phyloP scores from a whole-genome alignment of 352 stramenopile species.

The Blastocystis sp. region DNA sequence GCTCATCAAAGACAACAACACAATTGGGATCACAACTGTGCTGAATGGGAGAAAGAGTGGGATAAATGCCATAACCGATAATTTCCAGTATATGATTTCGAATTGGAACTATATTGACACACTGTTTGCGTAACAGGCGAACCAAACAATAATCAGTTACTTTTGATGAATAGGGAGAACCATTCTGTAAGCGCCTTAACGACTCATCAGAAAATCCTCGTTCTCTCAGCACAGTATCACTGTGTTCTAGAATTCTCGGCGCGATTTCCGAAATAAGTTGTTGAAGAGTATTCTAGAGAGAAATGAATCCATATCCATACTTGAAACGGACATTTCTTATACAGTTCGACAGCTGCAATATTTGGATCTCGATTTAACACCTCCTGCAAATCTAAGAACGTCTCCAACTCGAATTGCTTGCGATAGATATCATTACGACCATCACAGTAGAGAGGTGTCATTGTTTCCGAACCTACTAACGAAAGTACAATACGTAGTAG shows the following conservation, averaged over 20 bases:
- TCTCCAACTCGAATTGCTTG: not conserved
- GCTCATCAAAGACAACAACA: not conserved
- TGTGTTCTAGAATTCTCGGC: not conserved
- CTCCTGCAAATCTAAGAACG: not conserved
- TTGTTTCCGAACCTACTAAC: too few species aligned
- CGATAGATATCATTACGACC: not conserved
- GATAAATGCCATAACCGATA: slow-evolving; percentile 12
- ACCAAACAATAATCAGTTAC: not conserved
- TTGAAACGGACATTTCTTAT: too few species aligned
- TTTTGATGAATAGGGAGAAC: not conserved
- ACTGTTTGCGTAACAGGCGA: slow-evolving; percentile 6
- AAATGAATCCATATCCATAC: too few species aligned
- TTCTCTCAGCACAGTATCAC: not conserved
- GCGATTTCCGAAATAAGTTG: too few species aligned
- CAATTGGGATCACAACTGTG: slow-evolving; percentile 25
- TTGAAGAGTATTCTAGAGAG: too few species aligned
- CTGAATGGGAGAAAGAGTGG: not conserved
- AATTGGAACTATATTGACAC: not conserved
- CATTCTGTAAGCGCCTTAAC: not conserved
- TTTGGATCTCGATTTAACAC: not conserved
- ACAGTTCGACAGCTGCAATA: too few species aligned
- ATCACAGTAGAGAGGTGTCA: too few species aligned
- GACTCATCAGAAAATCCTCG: not conserved
- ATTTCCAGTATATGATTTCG: not conserved
- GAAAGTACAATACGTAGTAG: not conserved